Evolutionary conservation across 2,329 filamentous ascomycete species (phyloP), one percentile per base, ranked within the genome.

Genomic region (Aspergillus nomiae): DNA sequence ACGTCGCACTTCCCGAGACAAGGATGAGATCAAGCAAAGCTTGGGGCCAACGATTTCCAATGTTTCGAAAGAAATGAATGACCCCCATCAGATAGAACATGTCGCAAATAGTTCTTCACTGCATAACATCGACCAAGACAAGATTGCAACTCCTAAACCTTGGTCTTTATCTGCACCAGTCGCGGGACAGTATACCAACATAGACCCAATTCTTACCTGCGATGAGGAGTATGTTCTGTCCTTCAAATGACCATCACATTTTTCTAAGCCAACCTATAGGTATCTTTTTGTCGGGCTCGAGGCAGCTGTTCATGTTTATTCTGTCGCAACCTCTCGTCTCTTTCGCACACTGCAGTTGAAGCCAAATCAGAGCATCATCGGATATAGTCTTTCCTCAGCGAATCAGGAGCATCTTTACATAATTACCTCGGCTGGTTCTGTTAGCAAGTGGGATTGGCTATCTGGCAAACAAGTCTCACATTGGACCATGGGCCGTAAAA

Each of bases 251-350:
- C 48, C 19, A 34, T 38, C 19, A 24, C 56, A 12, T 30, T 4
- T 36, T 24, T 45, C 50, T 66, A 65, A 64, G 51, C 4, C 8
- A 30, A 45, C 57, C 56, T 65, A 26, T 43, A 92, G 92, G 73
- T 85, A 90, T 77, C 76, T 97, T 45, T 88, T 97, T 62, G 77
- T 96, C 61, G 87, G 90, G 36, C 92, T 92, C 71, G 86, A 89
- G 64, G 89, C 87, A 32, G 89, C 90, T 11, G 83, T 97, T 59
- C 90, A 93, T 74, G 85, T 97, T 30, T 96, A 95, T 77, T 91
- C 91, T 1, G 87, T 92, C 34, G 83, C 87, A 67, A 93, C 92
- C 60, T 98, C 95, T 1, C 86, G 96, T 56, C 86, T 96, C 26
- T 83, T 92, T 53, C 89, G 92, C 68, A 87, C 88, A 61, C 89